Evolutionary conservation across 2,329 filamentous ascomycete species (phyloP), one percentile per base, ranked within the genome.

Genomic region (Beauveria varroae): DNA sequence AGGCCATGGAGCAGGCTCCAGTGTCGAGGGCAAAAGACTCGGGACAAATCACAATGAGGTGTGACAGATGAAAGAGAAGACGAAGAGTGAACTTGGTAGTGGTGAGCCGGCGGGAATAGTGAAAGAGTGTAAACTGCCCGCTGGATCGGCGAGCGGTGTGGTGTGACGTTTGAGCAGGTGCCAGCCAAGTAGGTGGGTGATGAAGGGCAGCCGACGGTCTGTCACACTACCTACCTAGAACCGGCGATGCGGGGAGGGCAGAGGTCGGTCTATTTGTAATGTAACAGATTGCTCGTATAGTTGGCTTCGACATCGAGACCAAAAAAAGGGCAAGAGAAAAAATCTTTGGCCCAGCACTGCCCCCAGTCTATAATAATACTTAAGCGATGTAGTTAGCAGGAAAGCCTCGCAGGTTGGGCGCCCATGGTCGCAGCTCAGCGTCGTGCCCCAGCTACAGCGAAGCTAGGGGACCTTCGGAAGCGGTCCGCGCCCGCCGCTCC

Each of bases 1-100:
- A 76, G 68, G 69, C 71, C 73, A 73, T 76, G 66, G 73, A 71
- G 71, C 73, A 75, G 71, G 68, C 72, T 73, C 65, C 41, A 41
- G 60, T 47, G 55, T 57, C 37, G 59, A 57, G 30, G 46, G 44
- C 50, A 47, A 56, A 53, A 24, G 55, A 55, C 26, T 50, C 50
- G 12, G 34, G 6, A 14, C 12, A 37, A 37, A 37, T 37, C 34
- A 12, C 12, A 37, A 37, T 37, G 34, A 37, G 12, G 12, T 37
- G 34, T 5, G 1, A 14, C 5, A 14, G 34, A 14, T 37, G 34
- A 37, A 37, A 37, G 14, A 14, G 10, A 24, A 24, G 16, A 30
- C 28, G 28, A 44, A 14, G 26, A 46, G 26, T n/a, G 40, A 53
- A n/a, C 5, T 52, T 10, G 40, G 14, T 8, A 30, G 34, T 26